phyloP scores from a whole-genome alignment of 169 alveolate species.

The Eimeria sp. region DNA sequence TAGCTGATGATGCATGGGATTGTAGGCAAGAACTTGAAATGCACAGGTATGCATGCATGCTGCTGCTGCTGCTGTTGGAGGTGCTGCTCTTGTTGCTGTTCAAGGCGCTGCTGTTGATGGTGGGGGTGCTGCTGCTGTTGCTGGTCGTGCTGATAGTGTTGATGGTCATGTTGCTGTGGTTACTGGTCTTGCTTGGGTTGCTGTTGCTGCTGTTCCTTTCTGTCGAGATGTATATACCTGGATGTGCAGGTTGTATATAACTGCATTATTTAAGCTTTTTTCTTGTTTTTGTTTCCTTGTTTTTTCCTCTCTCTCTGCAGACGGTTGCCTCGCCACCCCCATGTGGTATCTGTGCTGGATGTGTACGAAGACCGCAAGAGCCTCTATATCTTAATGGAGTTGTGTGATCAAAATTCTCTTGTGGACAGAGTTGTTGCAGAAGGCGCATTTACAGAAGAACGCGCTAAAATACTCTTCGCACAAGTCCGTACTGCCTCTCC shows the following conservation, averaged over 20 bases:
- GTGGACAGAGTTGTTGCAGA: conserved; percentile 69
- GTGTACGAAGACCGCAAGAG: conserved; percentile 78
- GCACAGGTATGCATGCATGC: conserved; percentile 66
- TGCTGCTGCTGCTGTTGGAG: not conserved
- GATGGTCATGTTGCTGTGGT: no score
- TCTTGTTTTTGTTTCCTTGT: not conserved
- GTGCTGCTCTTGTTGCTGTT: not conserved
- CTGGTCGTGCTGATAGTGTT: not conserved
- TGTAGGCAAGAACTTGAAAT: conserved; percentile 76
- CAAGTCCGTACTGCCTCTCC: not conserved
- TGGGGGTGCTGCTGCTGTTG: no score
- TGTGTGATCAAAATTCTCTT: conserved; percentile 69
- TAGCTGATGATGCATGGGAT: conserved; percentile 49
- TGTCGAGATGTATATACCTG: no score
- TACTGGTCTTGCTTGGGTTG: not conserved
- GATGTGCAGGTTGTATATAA: no score
- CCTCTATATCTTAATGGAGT: conserved; percentile 72
- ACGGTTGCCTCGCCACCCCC: conserved; percentile 74
- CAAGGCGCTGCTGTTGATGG: not conserved
- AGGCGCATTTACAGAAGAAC: conserved; percentile 70
- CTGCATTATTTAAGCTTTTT: not conserved
- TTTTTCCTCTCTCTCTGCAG: not conserved
- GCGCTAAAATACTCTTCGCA: conserved; percentile 60
- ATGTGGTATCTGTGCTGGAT: conserved; percentile 65
- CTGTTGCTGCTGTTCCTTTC: conserved; percentile 20